Percentiles rank a stretch among this genome's conserved stretches.
Conservation (phyloP, 352 stramenopile species). For the Globisporangium lucens region DNA sequence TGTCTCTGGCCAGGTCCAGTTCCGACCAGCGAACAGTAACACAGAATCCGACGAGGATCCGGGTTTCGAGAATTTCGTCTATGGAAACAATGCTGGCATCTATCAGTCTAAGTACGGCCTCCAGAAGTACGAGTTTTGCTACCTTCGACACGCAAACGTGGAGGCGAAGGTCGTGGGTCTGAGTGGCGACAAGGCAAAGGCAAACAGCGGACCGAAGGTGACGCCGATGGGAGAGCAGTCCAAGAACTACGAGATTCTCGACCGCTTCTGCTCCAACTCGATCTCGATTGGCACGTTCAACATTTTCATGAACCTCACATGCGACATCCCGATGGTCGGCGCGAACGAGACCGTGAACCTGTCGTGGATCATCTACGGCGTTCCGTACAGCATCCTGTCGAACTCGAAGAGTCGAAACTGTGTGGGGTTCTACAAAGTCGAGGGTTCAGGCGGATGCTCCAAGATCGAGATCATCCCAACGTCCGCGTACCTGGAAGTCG, state of each 20-base stretch:
- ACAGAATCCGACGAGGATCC: constrained; percentile 18
- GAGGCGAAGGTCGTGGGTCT: constrained; percentile 29
- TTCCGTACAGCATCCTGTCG: constrained; percentile 44
- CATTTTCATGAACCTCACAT: constrained; percentile 62
- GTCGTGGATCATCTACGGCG: constrained; percentile 52
- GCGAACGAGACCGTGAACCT: constrained; percentile 46
- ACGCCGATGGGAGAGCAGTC: constrained; percentile 2
- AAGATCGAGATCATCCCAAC: constrained; percentile 53
- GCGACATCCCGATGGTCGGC: constrained; percentile 40
- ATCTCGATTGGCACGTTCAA: constrained; percentile 63
- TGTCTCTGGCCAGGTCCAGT: constrained; percentile 45
- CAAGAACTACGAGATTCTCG: constrained; percentile 43
- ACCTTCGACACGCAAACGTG: constrained; percentile 38
- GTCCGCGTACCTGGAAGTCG: constrained; percentile 43
- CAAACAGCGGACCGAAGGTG: constrained; percentile 22
- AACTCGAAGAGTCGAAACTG: constrained; percentile 50
- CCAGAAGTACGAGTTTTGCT: constrained; percentile 58
- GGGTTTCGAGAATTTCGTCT: constrained; percentile 37
- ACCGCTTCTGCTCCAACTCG: constrained; percentile 44
- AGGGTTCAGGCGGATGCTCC: constrained; percentile 27
- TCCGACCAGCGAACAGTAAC: constrained; percentile 44
- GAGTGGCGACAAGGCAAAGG: constrained; percentile 17
- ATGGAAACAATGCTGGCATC: constrained; percentile 53
- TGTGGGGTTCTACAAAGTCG: constrained; percentile 52
- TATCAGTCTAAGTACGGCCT: constrained; percentile 65